Conservation (phyloP, 2,329 filamentous ascomycete species). For the Hymenoscyphus occultus region DNA sequence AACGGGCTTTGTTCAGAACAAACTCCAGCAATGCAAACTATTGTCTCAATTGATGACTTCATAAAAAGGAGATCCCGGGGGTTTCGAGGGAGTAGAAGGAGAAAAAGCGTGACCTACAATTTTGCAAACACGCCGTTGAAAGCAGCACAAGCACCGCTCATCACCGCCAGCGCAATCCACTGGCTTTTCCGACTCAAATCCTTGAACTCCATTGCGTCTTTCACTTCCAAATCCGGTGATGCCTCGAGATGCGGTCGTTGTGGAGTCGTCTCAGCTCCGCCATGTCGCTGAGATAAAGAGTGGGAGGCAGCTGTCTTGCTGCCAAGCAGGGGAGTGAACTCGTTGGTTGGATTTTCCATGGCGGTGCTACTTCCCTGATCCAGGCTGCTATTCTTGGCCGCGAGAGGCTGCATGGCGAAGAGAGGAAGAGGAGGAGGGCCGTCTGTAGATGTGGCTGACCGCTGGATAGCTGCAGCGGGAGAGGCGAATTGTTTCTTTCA, state of each 20-base stretch:
- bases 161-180: constrained; percentile 68
- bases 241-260: background rate
- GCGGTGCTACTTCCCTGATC: constrained; percentile 8
- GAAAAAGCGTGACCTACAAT: constrained; percentile 51
- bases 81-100: too few relatives aligned
- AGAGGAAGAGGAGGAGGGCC: background rate
- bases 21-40: too few relatives aligned
- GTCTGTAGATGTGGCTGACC: background rate
- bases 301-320: background rate
- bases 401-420: background rate
- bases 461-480: background rate
- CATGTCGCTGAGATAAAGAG: constrained; percentile 23
- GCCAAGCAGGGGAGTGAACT: constrained; percentile 14
- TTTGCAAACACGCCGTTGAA: constrained; percentile 76
- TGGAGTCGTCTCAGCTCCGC: constrained; percentile 4
- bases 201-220: constrained; percentile 29
- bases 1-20: too few relatives aligned
- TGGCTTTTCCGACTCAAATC: constrained; percentile 41
- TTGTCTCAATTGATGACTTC: too few relatives aligned
- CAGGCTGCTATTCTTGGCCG: background rate
- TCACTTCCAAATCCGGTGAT: constrained; percentile 5
- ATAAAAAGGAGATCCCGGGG: background rate
- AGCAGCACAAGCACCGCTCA: constrained; percentile 74
- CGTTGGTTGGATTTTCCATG: background rate
- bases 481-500: background rate